Base-by-base conservation (phyloP, 1,284 basidiomycete species). In the Cryptococcus maquisensis region DNA sequence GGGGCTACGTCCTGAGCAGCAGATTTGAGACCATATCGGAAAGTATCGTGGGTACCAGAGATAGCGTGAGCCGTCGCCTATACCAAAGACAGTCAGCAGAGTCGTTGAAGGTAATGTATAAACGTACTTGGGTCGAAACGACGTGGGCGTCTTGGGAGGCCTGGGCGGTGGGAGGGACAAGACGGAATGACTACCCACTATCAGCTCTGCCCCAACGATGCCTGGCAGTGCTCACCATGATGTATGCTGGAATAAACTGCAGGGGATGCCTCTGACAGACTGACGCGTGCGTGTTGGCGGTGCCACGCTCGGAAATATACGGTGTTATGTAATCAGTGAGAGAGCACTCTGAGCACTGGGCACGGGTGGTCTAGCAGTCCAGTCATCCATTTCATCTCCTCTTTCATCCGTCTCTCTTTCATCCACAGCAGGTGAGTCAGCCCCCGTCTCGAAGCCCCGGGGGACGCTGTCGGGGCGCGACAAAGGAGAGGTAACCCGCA, bases 1-100 rank as follows among this genome's bases (percentile, higher is more conserved):
- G 65, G 59, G 3, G 66, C 55, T 3, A 72, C 66, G 16, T 40
- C 52, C 51, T 71, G 71, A 16, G 73, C 64, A 9, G 71, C 69
- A 13, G 68, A 65, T 39, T 59, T 65, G 16, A 69, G 62, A 20
- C 74, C 74, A 54, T 73, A 59, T 54, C 74, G 62, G 57, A 76
- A 70, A 1, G 73, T 63, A 56, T 76, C 74, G 54, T 74, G 72
- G 4, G 65, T 66, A 37, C 73, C 74, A 28, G 67, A 69, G 20
- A 64, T 45, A 35, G 72, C 66, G 57, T 76, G 73, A 18, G 72
- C 69, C 20, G 71, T 74, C 1, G 66, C 62, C 69, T 75, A 51
- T 23, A 32, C 16, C 24, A 1, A 16, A 35, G 35, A 46, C 2
- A n/a, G 45, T 24, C 4, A 21, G 26, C 16, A 21, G 13, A n/a